Percentiles rank a stretch among this genome's conserved stretches.
These are phyloP conservation scores for Mesotaenium endlicherianum DNA, from an alignment of 139 green algal species.

Conservation along the genomic window DNA sequence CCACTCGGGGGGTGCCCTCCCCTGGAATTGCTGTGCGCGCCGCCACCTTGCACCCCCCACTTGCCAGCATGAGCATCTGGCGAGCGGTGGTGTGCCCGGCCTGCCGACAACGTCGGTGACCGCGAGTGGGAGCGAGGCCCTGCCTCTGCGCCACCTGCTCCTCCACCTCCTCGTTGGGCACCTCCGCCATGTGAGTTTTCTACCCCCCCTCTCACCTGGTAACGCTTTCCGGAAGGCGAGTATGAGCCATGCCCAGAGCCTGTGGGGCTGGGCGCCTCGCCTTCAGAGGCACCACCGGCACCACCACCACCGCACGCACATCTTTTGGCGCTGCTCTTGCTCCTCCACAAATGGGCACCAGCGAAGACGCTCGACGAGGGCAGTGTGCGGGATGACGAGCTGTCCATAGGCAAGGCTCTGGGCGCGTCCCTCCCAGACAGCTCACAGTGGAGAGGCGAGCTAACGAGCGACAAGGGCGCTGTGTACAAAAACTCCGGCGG, in stretches of 20 bases:
- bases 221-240: no score
- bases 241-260: not conserved
- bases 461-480: not conserved
- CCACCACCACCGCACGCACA: not conserved
- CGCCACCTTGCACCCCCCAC: no score
- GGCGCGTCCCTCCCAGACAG: not conserved
- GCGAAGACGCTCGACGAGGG: not conserved
- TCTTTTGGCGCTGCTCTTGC: not conserved
- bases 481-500: not conserved
- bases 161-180: no score
- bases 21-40: no score
- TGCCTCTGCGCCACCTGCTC: no score
- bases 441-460: constrained; percentile 6
- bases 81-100: no score
- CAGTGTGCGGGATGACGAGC: not conserved
- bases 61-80: no score
- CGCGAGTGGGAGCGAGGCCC: no score
- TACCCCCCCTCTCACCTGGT: no score
- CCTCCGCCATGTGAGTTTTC: no score
- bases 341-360: not conserved
- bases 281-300: not conserved
- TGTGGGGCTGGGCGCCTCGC: not conserved
- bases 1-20: no score
- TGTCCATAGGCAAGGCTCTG: not conserved
- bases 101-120: no score